These are phyloP conservation scores for Hypericum androsaemum DNA, from an alignment of 345 rosid genomes.

Conservation along the genomic window DNA sequence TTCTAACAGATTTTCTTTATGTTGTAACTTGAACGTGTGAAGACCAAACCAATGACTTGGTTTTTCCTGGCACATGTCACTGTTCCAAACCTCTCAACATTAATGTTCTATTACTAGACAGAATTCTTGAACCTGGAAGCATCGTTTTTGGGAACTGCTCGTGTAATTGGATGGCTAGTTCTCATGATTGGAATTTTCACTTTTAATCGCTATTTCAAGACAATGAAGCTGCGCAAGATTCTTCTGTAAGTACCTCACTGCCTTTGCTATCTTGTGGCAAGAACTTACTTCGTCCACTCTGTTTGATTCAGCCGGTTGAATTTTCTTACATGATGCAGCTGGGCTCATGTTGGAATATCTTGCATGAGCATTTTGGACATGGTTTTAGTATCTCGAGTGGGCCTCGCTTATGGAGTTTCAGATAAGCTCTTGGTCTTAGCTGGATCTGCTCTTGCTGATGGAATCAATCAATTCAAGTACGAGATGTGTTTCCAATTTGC, in stretches of 20 bases:
- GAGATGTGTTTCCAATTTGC: too few relatives aligned
- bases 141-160: conserved; percentile 73
- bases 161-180: conserved; percentile 88
- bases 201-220: conserved; percentile 63
- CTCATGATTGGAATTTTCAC: conserved; percentile 54
- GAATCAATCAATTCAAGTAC: conserved; percentile 90
- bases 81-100: conserved; percentile 84
- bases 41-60: too few relatives aligned
- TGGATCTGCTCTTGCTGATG: conserved; percentile 90
- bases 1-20: conserved; percentile 19
- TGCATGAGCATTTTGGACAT: conserved; percentile 56
- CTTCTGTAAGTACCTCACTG: conserved; percentile 45
- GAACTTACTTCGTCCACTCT: not conserved
- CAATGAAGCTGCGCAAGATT: conserved; percentile 64
- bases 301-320: conserved; percentile 3
- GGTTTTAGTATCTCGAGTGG: conserved; percentile 53
- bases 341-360: conserved; percentile 67
- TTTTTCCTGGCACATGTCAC: conserved; percentile 83
- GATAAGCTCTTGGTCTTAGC: conserved; percentile 79
- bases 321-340: conserved; percentile 40
- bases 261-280: conserved; percentile 1
- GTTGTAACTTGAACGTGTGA: conserved; percentile 14
- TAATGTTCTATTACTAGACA: conserved; percentile 93
- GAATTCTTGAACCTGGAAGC: conserved; percentile 80
- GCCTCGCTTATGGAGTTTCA: conserved; percentile 50